Evolutionary conservation across 345 rosid species (phyloP).

Genomic region (Citropsis articulata): DNA sequence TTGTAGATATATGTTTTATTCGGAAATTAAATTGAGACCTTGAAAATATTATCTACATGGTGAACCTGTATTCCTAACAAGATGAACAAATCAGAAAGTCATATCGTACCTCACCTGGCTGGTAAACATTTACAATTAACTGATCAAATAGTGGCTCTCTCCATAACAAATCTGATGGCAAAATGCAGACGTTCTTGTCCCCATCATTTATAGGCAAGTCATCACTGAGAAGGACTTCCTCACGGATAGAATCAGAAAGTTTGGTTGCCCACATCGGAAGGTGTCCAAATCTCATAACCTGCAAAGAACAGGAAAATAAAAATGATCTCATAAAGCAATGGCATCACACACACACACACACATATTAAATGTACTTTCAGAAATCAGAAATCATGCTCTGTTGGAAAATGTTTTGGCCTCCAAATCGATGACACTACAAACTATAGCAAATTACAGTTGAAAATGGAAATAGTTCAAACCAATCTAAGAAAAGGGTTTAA

Average conservation of each 20-base stretch:
- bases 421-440: not conserved
- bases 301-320: not conserved
- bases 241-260: conserved; percentile 49
- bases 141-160: conserved; percentile 87
- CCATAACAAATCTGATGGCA: conserved; percentile 60
- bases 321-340: not conserved
- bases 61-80: not conserved
- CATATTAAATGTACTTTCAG: not conserved
- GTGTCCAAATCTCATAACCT: conserved; percentile 96
- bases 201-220: conserved; percentile 5
- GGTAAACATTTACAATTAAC: conserved; percentile 71
- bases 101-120: conserved; percentile 77
- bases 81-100: not conserved
- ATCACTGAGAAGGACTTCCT: conserved; percentile 36
- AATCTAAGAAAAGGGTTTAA: conserved; percentile 1
- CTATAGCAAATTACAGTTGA: not conserved
- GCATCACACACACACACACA: not conserved
- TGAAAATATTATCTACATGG: not conserved
- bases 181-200: conserved; percentile 13
- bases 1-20: not conserved
- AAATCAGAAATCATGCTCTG: not conserved
- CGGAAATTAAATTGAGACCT: not conserved
- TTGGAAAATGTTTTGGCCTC: not conserved
- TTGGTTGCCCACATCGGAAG: conserved; percentile 75
- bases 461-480: not conserved